A percentile compares a stretch with the other conserved stretches of the same genome.
phyloP scores from a whole-genome alignment of 1,139 yeast species.

The Candida mesenterica region DNA sequence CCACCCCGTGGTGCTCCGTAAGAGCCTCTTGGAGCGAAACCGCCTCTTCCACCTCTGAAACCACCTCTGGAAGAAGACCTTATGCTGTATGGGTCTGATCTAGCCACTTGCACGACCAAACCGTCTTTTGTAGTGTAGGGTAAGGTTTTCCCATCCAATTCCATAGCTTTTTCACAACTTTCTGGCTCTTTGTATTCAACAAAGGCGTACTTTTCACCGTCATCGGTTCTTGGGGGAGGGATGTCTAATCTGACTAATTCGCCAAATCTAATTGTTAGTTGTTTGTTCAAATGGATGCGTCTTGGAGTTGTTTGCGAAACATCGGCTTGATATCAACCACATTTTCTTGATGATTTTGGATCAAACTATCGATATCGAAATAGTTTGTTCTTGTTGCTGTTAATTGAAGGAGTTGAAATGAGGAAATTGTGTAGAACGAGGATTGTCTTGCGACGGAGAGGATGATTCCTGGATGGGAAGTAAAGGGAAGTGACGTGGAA shows the following conservation, averaged over 20 bases:
- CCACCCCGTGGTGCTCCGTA: conserved; percentile 8
- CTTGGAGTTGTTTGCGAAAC: too few relatives aligned
- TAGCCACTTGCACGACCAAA: conserved; percentile 58
- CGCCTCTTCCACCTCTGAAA: conserved; percentile 26
- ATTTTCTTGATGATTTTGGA: too few relatives aligned
- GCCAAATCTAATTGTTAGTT: conserved; percentile 48
- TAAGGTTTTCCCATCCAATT: conserved; percentile 46
- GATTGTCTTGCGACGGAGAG: too few relatives aligned
- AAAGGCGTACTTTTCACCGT: conserved; percentile 69
- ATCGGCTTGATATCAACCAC: too few relatives aligned
- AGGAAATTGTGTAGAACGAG: conserved; percentile 5
- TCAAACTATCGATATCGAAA: not conserved
- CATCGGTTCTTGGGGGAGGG: conserved; percentile 66
- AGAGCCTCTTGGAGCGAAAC: conserved; percentile 15
- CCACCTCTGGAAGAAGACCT: conserved; percentile 29
- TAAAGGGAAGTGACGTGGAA: too few relatives aligned
- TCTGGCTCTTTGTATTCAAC: conserved; percentile 61
- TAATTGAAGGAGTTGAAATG: not conserved
- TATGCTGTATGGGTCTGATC: conserved; percentile 50
- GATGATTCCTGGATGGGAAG: too few relatives aligned
- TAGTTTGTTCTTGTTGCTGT: conserved; percentile 1
- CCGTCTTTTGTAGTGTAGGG: conserved; percentile 39
- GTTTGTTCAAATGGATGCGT: not conserved
- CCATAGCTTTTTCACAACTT: conserved; percentile 63
- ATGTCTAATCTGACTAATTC: conserved; percentile 65